Percentiles rank a stretch among this genome's conserved stretches.
Conservation (phyloP, 176 grass and related monocot species). For the Themeda triandra region DNA sequence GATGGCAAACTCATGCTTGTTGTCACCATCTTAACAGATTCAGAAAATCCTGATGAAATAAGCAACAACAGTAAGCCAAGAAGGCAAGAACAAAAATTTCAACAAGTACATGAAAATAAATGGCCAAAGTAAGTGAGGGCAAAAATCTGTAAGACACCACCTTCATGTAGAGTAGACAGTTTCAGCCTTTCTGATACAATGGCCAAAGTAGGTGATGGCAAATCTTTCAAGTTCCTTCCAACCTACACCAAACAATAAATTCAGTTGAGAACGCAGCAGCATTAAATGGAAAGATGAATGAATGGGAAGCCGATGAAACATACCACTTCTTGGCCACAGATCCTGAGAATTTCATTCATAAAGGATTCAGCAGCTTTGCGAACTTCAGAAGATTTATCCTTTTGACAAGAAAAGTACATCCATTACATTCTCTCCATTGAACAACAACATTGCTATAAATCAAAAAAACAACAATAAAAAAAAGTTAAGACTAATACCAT, state of each 20-base stretch:
- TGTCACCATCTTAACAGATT: slow-evolving; percentile 62
- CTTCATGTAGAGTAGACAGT: slow-evolving; percentile 68
- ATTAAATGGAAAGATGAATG: not conserved
- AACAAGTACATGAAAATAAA: slow-evolving; percentile 11
- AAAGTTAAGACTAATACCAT: slow-evolving; percentile 46
- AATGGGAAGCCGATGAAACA: slow-evolving; percentile 3
- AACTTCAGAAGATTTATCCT: slow-evolving; percentile 99
- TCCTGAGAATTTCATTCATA: slow-evolving; percentile 78
- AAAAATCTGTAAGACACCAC: slow-evolving; percentile 58
- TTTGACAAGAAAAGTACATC: slow-evolving; percentile 29
- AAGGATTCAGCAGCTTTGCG: slow-evolving; percentile 91
- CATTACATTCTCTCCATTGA: slow-evolving; percentile 24
- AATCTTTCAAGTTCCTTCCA: slow-evolving; percentile 85
- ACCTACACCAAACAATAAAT: slow-evolving; percentile 42
- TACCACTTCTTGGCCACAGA: slow-evolving; percentile 94
- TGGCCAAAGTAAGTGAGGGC: no score
- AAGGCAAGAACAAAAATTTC: slow-evolving; percentile 14
- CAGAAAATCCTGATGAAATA: slow-evolving; percentile 56
- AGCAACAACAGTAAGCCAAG: slow-evolving; percentile 27
- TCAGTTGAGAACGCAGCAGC: not conserved
- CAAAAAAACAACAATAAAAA: slow-evolving; percentile 4
- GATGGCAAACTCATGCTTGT: slow-evolving; percentile 56
- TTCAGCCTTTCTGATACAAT: slow-evolving; percentile 84
- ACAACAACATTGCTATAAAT: not conserved
- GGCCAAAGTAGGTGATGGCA: slow-evolving; percentile 78